Evolutionary conservation across 148 eudicot genomes (phyloP), one percentile per base, ranked within the genome.

Genomic region (Vaccinium macrocarpon): DNA sequence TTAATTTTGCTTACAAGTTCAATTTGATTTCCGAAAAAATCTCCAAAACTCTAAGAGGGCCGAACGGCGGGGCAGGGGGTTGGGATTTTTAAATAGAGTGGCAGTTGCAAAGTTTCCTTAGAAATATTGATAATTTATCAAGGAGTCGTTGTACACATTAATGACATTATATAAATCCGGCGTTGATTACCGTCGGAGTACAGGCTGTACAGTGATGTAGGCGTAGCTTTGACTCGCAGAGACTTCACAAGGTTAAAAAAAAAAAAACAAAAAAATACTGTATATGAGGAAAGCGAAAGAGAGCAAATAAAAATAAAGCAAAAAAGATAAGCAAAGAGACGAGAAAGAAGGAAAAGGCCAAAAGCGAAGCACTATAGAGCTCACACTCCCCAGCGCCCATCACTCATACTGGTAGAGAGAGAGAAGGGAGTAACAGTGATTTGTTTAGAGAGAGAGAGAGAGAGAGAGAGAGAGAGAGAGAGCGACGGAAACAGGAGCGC

Each of bases 121-220:
- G 55, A 82, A 82, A 73, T 0, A 32, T 32, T 32, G 19, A 1
- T 4, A 25, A 19, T 29, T 29, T 35, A 0, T 8, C 16, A 71
- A 56, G 15, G 46, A 42, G 46, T 42, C 6, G 46, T 42, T 42
- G 46, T 42, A 42, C 46, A 0, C 38, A 35, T 35, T 35, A 35
- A 42, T 42, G 7, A 56, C 27, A 70, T 15, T 35, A 35, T 55
- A 74, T 2, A 82, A 71, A 27, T 8, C 23, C 27, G 46, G 56
- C 23, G 19, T 66, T 32, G 38, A 29, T 46, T 64, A 56, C 38
- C 16, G 74, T 19, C 52, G 71, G 25, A 52, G 70, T 57, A 68
- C 82, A 80, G 82, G 71, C 14, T 25, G 70, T 80, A 68, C 82
- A 80, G 82, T 71, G 68, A 80, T 56, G 82, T 70, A 80, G 38